Base-by-base conservation (phyloP, 2,329 filamentous ascomycete genomes). In the Talaromyces sp. region DNA sequence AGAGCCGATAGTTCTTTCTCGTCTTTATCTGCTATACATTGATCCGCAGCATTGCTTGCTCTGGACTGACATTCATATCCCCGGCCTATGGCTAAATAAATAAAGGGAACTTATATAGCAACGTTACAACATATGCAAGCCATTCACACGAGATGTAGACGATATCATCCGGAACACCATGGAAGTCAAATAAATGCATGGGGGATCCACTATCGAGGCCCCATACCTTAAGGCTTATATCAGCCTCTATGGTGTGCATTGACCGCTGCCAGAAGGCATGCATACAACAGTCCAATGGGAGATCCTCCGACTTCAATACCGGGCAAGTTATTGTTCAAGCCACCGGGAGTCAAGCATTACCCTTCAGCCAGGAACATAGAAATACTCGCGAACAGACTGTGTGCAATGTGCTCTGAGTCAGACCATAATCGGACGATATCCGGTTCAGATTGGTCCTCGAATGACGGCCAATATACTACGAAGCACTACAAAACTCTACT, bases 51-150 rank as follows among this genome's bases (percentile, higher is more conserved):
- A 36, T 56, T 22, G 7, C 15, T 6, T 19, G 31, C 51, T 19
- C 27, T 36, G 22, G 25, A 56, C 5, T 27, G 17, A 17, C 15
- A 36, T 58, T 25, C n/a, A 58, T 25, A 13, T 25, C 29, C n/a
- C 29, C 54, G 31, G 31, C 6, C 36, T 22, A 22, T 10, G n/a
- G 6, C 25, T 10, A 10, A 40, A 29, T 25, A 4, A 11, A 4
- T 15, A n/a, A 17, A 43, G 15, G 8, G 19, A 25, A 5, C 19
- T 5, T 40, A 43, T n/a, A 19, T n/a, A 38, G 19, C 34, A 43
- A 43, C 11, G 34, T 58, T 58, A 25, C 56, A 58, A 10, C 34
- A 43, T 43, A 19, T 58, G n/a, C 54, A 58, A 58, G 54, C n/a
- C 31, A 38, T 36, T 8, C 15, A 13, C 31, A 34, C 29, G 5